Base-by-base conservation (phyloP, 768 basidiomycete genomes). In the Mycena rosella region DNA sequence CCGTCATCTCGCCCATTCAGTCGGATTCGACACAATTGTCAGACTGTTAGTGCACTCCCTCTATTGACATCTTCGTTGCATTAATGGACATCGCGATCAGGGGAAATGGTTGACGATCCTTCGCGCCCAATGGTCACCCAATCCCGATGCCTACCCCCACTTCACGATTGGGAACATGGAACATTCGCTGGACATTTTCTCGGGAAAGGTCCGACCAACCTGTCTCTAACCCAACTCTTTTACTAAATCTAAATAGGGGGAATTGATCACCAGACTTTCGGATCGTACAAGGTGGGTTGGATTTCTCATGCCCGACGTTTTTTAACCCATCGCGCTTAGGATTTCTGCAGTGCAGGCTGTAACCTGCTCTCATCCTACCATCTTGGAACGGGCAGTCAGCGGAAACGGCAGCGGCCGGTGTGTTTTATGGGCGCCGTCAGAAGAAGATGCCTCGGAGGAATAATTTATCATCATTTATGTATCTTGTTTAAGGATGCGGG, bases 261-360 rank as follows among this genome's bases (percentile, higher is more conserved):
- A 94, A 66, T 82, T 89, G 18, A 76, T 96, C 34, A 86, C 89
- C 5, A 85, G 84, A 65, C 78, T 96, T 11, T 78, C 86, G 17
- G 92, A 94, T 76, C 80, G 78, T 47, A 73, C 77, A 29, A 82
- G 83, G 92, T 92, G 73, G 45, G 85, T 48, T 26, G 22, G 27
- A 30, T 14, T 62, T 22, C 11, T 53, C 29, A 53, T 53, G 30
- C 30, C 2, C 17, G 27, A n/a, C 6, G 34, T 56, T 24, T 30
- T 49, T 45, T 70, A 32, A 66, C 61, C 27, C 54, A 59, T 59
- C 72, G 34, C 27, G 17, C 34, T 51, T 68, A 94, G 92, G 69
- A 90, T 95, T 66, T 87, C 91, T 24, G 94, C 94, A 1, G 90
- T 91, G 5, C 94, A 95, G 78, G 93, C 94, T n/a, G 94, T 95